phyloP scores from a whole-genome alignment of 2,329 filamentous ascomycete genomes.

The Shiraia bambusicola region DNA sequence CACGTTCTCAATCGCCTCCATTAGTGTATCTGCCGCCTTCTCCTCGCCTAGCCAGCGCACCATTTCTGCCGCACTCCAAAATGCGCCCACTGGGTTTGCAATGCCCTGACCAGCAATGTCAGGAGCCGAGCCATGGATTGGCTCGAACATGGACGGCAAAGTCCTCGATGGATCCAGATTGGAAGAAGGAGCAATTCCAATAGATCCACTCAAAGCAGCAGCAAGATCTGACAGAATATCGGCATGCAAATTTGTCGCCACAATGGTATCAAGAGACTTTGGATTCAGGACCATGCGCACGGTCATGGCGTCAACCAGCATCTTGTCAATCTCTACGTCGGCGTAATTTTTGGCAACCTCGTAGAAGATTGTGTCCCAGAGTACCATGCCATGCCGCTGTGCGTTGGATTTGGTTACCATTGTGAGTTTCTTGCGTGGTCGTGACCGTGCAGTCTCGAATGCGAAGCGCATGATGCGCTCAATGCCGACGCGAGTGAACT shows the following conservation, averaged over 20 bases:
- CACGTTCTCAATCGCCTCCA: slow-evolving; percentile 63
- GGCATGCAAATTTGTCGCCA: slow-evolving; percentile 53
- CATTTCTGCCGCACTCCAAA: slow-evolving; percentile 72
- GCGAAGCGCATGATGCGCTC: slow-evolving; percentile 53
- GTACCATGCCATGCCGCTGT: slow-evolving; percentile 52
- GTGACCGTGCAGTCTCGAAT: slow-evolving; percentile 48
- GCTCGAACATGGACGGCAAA: slow-evolving; percentile 64
- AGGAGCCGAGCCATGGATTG: slow-evolving; percentile 64
- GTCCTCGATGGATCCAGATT: slow-evolving; percentile 63
- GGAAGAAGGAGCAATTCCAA: slow-evolving; percentile 67
- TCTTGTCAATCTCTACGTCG: slow-evolving; percentile 51
- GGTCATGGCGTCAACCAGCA: slow-evolving; percentile 55
- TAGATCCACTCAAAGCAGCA: slow-evolving; percentile 65
- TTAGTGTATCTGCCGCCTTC: slow-evolving; percentile 57
- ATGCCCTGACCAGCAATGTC: slow-evolving; percentile 66
- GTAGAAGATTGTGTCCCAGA: slow-evolving; percentile 52
- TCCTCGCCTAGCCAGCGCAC: slow-evolving; percentile 63
- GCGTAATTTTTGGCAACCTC: slow-evolving; percentile 50
- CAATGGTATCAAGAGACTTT: slow-evolving; percentile 50
- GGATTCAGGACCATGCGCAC: slow-evolving; percentile 52
- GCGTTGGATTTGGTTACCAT: slow-evolving; percentile 55
- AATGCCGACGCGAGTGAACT: slow-evolving; percentile 48
- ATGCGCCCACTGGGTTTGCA: slow-evolving; percentile 65
- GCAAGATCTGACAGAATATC: slow-evolving; percentile 70
- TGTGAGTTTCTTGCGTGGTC: slow-evolving; percentile 50